These are phyloP conservation scores for Podila epicladia DNA, from an alignment of 192 early-diverging fungal genomes.

Conservation along the genomic window DNA sequence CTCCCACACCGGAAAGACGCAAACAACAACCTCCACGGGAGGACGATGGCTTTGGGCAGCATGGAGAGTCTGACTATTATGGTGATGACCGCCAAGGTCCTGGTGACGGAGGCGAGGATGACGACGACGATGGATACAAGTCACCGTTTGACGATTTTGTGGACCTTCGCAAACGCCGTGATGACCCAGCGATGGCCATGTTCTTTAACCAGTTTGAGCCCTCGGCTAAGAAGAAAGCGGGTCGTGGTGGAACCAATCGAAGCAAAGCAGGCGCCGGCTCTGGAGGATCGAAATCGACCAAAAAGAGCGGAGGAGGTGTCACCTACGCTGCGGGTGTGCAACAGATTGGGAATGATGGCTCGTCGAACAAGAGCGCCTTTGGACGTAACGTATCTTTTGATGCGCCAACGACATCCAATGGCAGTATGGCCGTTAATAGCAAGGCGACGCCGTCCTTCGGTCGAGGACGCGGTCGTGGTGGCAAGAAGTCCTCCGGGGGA, in stretches of 20 bases:
- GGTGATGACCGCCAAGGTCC: background rate
- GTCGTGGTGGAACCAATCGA: background rate
- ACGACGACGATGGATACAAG: conserved; percentile 3
- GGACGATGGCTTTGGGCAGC: background rate
- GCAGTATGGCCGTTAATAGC: background rate
- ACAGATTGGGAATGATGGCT: conserved; percentile 1
- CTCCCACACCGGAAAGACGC: background rate
- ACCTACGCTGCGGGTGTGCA: background rate
- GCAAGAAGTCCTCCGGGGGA: background rate
- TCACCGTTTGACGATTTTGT: conserved; percentile 39
- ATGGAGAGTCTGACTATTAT: background rate
- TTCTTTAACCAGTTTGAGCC: conserved; percentile 47
- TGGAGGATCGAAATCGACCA: background rate
- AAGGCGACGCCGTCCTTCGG: background rate
- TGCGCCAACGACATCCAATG: background rate
- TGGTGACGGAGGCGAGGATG: background rate
- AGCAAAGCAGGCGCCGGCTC: background rate
- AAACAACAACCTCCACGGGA: background rate
- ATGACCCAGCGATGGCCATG: conserved; percentile 36
- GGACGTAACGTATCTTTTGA: background rate
- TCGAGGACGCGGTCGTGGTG: background rate
- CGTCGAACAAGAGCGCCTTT: background rate
- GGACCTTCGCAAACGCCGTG: conserved; percentile 27
- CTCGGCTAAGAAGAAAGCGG: background rate
- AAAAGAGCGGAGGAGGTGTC: background rate